These are phyloP conservation scores for Hymenoscyphus linearis DNA, from an alignment of 2,329 filamentous ascomycete genomes.

Conservation along the genomic window DNA sequence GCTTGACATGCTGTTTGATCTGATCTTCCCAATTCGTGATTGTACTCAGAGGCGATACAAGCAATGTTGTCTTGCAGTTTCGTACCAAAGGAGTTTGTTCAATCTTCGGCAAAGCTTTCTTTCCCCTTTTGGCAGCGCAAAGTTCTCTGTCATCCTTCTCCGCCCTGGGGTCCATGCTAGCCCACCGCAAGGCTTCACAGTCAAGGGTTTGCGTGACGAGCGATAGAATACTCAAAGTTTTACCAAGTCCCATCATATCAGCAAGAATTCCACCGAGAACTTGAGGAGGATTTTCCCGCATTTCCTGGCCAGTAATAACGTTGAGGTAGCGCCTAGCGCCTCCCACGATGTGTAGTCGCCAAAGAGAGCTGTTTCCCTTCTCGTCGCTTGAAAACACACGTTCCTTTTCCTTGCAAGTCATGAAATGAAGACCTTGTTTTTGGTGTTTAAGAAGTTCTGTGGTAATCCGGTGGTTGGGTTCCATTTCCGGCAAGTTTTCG, in stretches of 20 bases:
- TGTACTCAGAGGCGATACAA: constrained; percentile 86
- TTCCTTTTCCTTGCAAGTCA: constrained; percentile 70
- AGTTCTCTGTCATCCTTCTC: constrained; percentile 28
- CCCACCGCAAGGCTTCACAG: constrained; percentile 56
- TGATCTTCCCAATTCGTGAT: constrained; percentile 94
- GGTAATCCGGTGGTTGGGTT: constrained; percentile 55
- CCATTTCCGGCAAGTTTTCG: constrained; percentile 70
- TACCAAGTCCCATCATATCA: constrained; percentile 87
- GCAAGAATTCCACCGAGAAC: constrained; percentile 70
- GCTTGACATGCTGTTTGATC: constrained; percentile 72
- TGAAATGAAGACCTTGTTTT: constrained; percentile 83
- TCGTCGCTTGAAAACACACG: constrained; percentile 53
- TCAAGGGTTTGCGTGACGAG: constrained; percentile 63
- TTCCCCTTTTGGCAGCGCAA: constrained; percentile 26
- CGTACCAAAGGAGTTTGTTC: constrained; percentile 41
- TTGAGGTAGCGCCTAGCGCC: constrained; percentile 68
- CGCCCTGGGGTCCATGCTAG: constrained; percentile 42
- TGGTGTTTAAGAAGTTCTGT: constrained; percentile 77
- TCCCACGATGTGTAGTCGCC: constrained; percentile 57
- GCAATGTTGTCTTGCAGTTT: constrained; percentile 74
- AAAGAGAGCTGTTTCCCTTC: constrained; percentile 66
- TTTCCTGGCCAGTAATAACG: constrained; percentile 72
- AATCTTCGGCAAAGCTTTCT: constrained; percentile 28
- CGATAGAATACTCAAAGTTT: constrained; percentile 79
- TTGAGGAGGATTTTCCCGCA: constrained; percentile 56